Base-by-base conservation (phyloP, 2,329 filamentous ascomycete genomes). In the Talaromyces sp. region DNA sequence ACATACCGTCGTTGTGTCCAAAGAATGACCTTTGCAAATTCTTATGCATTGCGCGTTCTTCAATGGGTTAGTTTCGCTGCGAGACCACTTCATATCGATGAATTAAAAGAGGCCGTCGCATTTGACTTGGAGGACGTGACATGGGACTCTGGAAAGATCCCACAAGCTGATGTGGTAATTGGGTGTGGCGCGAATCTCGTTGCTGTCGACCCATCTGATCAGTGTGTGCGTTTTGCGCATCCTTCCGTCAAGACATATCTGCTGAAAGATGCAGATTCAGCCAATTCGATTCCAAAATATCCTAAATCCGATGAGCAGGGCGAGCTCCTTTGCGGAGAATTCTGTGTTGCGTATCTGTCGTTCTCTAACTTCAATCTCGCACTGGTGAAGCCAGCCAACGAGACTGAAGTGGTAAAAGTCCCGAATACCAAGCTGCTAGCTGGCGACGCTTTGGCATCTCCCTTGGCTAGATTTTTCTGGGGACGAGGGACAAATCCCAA, bases 121-220 rank as follows among this genome's bases (percentile, higher is more conserved):
- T 70, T 71, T 65, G 56, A 59, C n/a, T 1, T 68, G 10, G 10
- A 65, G 15, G 70, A 72, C n/a, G 60, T 9, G 2, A 15, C 1
- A 15, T 72, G 70, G 70, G 57, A 69, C 35, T 11, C 63, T 7
- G 58, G 47, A 22, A 67, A 65, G 27, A 63, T 69, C 3, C 70
- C 70, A 3, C 58, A 50, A 15, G 54, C 13, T 22, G 63, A 70
- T 33, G 63, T 70, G 17, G 27, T 71, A 13, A 58, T 72, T 37
- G 66, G 68, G 5, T 69, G 68, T 57, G 69, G 68, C 63, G 68
- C 68, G n/a, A 72, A 72, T 45, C 69, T 72, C 33, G 62, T 71
- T 9, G 61, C 67, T 1, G n/a, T 67, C 8, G 70, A 72, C 61
- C 56, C 59, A 13, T n/a, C 45, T 11, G 68, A 72, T 39, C 10